phyloP scores from a whole-genome alignment of 2,329 filamentous ascomycete species.

The Diaporthe citriasiana region DNA sequence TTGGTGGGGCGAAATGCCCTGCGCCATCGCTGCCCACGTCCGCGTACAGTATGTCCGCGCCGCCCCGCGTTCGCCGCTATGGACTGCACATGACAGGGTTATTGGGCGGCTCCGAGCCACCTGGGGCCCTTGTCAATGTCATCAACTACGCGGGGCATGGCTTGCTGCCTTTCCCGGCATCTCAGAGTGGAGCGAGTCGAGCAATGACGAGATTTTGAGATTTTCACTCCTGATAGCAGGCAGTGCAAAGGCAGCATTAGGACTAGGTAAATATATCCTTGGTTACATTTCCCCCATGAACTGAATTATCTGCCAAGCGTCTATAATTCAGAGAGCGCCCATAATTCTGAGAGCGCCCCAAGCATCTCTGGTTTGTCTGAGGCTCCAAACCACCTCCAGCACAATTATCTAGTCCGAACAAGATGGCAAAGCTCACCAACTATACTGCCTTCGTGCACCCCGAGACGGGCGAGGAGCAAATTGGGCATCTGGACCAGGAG shows the following conservation, averaged over 20 bases:
- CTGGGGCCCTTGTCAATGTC: neutral
- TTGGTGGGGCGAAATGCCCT: neutral
- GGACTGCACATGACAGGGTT: neutral
- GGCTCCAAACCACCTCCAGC: too few relatives aligned
- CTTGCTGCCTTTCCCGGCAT: neutral
- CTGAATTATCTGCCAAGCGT: neutral
- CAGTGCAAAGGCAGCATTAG: neutral
- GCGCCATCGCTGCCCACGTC: neutral
- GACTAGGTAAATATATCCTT: neutral
- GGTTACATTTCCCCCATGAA: neutral
- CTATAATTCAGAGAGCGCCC: neutral
- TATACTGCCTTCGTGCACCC: constrained; percentile 5
- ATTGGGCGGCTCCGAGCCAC: neutral
- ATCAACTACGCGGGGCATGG: neutral
- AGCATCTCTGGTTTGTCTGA: too few relatives aligned
- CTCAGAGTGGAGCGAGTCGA: constrained; percentile 6
- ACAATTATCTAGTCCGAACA: neutral
- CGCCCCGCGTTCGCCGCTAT: neutral
- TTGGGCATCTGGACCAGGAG: neutral
- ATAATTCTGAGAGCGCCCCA: neutral
- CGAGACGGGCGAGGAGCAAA: neutral
- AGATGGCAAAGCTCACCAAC: neutral
- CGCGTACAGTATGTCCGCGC: neutral
- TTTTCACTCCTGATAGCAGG: neutral
- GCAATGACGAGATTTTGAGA: constrained; percentile 12